Evolutionary conservation across 2,329 filamentous ascomycete genomes (phyloP).

Genomic region (Alternaria gaisen): DNA sequence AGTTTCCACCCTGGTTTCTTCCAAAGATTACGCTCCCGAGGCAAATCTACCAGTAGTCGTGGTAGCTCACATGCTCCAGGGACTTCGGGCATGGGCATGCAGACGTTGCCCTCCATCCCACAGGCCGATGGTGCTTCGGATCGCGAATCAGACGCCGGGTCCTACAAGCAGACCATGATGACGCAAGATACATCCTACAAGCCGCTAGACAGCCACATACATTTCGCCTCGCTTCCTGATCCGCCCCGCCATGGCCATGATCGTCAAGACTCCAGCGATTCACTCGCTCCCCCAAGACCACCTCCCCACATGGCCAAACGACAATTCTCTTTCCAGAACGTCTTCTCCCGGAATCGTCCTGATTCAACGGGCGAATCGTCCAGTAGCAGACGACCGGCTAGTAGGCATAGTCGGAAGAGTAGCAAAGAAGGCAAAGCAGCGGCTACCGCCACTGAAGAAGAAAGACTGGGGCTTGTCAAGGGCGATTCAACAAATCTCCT

Average conservation of each 20-base stretch:
- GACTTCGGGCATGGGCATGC: conserved; percentile 31
- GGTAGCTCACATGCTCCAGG: conserved; percentile 24
- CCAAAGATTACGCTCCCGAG: conserved; percentile 44
- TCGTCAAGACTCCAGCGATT: conserved; percentile 54
- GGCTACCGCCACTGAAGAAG: conserved; percentile 75
- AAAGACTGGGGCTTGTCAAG: conserved; percentile 82
- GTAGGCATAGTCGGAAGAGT: conserved; percentile 43
- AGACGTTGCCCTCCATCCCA: conserved; percentile 32
- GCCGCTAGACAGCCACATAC: conserved; percentile 49
- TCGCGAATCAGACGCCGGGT: conserved; percentile 51
- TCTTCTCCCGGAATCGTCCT: conserved; percentile 68
- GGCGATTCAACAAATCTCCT: conserved; percentile 63
- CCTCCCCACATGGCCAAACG: conserved; percentile 69
- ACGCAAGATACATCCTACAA: conserved; percentile 61
- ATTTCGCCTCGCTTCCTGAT: conserved; percentile 55
- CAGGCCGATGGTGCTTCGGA: conserved; percentile 35
- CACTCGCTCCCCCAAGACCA: conserved; percentile 62
- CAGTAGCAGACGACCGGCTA: conserved; percentile 33
- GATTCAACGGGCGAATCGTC: conserved; percentile 38
- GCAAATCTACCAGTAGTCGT: conserved; percentile 45
- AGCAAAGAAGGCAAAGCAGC: conserved; percentile 53
- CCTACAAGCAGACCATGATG: conserved; percentile 56
- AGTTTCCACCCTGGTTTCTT: conserved; percentile 61
- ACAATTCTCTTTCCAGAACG: conserved; percentile 92
- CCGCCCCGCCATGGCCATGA: conserved; percentile 41